Percentiles rank a stretch among this genome's conserved stretches.
Conservation (phyloP, 805 yeast species). For the Cyberlindnera suaveolens region DNA sequence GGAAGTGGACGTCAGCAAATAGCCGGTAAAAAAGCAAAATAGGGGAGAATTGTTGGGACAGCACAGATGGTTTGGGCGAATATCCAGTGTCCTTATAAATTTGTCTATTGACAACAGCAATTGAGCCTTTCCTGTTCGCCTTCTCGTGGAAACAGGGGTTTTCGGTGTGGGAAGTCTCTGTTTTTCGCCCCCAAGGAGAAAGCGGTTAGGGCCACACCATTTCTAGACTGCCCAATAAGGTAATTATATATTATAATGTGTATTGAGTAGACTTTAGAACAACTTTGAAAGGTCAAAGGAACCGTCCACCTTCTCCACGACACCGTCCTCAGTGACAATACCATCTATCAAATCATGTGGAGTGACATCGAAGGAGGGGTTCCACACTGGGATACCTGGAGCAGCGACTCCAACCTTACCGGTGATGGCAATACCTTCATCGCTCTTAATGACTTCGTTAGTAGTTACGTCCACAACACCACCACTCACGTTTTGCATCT, state of each 20-base stretch:
- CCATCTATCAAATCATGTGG: conserved; percentile 79
- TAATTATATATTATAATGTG: too few relatives aligned
- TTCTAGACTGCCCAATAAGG: too few relatives aligned
- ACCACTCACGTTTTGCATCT: conserved; percentile 74
- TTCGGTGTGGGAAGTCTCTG: not conserved
- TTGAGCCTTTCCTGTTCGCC: not conserved
- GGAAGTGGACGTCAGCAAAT: too few relatives aligned
- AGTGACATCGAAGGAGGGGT: conserved; percentile 94
- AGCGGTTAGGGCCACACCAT: not conserved
- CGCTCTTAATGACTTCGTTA: conserved; percentile 23
- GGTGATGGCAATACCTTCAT: conserved; percentile 26
- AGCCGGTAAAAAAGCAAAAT: too few relatives aligned
- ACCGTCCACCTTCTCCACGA: conserved; percentile 48
- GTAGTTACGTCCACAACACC: conserved; percentile 35
- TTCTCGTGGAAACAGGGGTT: not conserved
- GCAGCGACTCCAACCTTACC: conserved; percentile 77
- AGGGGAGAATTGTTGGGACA: too few relatives aligned
- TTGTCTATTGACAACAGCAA: not conserved
- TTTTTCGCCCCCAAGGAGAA: not conserved
- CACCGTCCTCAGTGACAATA: conserved; percentile 79
- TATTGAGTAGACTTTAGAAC: conserved; percentile 2
- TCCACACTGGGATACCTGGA: conserved; percentile 82
- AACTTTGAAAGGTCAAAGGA: conserved; percentile 36
- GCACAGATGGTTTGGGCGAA: too few relatives aligned
- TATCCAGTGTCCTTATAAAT: too few relatives aligned